These are phyloP conservation scores for Didymella pomorum DNA, from an alignment of 2,329 filamentous ascomycete genomes.

Conservation along the genomic window DNA sequence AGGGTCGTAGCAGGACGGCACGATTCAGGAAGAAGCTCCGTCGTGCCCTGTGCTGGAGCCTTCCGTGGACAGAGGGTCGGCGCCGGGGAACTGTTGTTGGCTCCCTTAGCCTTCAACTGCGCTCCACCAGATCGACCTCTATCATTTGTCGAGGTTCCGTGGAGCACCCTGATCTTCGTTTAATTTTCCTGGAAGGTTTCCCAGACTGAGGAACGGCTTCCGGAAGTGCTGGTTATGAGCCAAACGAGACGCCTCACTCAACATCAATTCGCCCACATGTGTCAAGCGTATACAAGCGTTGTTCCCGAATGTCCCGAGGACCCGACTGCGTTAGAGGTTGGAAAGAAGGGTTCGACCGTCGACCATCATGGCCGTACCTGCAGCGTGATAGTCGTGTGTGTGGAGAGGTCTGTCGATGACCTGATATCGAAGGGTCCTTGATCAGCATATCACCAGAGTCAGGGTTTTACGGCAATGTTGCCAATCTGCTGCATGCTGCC, in stretches of 20 bases:
- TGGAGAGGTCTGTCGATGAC: slow-evolving; percentile 10
- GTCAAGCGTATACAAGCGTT: slow-evolving; percentile 14
- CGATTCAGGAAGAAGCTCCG: slow-evolving; percentile 45
- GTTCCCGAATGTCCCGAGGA: slow-evolving; percentile 8
- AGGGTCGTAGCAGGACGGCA: slow-evolving; percentile 31
- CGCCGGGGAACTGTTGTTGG: slow-evolving; percentile 50
- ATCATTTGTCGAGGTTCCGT: slow-evolving; percentile 45
- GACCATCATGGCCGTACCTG: slow-evolving; percentile 13
- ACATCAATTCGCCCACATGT: slow-evolving; percentile 10
- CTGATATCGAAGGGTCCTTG: slow-evolving; percentile 13
- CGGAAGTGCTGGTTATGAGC: slow-evolving; percentile 8
- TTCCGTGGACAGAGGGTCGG: slow-evolving; percentile 33
- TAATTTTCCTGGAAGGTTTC: slow-evolving; percentile 37
- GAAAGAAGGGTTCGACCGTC: slow-evolving; percentile 9
- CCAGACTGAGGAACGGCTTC: slow-evolving; percentile 33
- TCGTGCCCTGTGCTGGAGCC: slow-evolving; percentile 32
- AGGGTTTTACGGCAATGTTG: slow-evolving; percentile 2
- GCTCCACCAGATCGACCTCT: slow-evolving; percentile 47
- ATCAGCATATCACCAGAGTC: slow-evolving; percentile 21
- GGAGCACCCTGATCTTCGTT: slow-evolving; percentile 47
- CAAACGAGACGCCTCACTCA: slow-evolving; percentile 21
- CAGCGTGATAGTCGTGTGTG: slow-evolving; percentile 22
- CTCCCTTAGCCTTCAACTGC: slow-evolving; percentile 46
- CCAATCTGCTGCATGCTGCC: slow-evolving; percentile 20
- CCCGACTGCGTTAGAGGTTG: slow-evolving; percentile 8